Base-by-base conservation (phyloP, 2,329 filamentous ascomycete genomes). In the Penicillium verrucosum region DNA sequence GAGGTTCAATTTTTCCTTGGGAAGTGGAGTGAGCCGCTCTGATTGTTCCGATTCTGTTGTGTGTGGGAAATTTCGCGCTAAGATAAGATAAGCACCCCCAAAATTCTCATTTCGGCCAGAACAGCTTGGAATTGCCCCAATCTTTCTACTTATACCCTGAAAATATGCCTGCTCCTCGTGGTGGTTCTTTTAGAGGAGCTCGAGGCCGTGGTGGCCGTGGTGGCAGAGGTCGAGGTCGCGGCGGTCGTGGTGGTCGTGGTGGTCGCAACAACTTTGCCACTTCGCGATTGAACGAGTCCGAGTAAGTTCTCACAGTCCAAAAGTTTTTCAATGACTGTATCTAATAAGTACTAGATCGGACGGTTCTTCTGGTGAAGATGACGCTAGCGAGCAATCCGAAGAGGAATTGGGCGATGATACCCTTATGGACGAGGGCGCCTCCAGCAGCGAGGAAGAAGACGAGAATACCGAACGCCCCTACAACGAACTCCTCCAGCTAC, bases 131-230 rank as follows among this genome's bases (percentile, higher is more conserved):
- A 47, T 57, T 42, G 18, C 34, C 21, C 21, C 37, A 44, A 42
- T 14, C 12, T 25, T 32, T 27, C 18, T 37, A 12, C 10, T 49
- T 30, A 48, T 12, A 42, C 40, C 30, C 12, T 29, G 25, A 38
- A 38, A 56, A 52, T n/a, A 75, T 74, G 71, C 60, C 65, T 56
- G 63, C 68, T 51, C 63, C 65, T 60, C 61, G 71, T 47, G 66
- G 71, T 40, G 54, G 48, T 16, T 59, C 51, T 29, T 54, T 51
- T 21, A 65, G 65, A 57, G 71, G 52, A 48, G 60, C 62, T 25
- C 61, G 64, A 23, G 66, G 62, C 10, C 65, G 68, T 11, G 88
- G 89, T 0, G 82, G 91, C 46, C 92, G 92, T 5, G 81, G 90
- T 4, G 81, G 90, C 36, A 91, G 91, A 8, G 85, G 84, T 38